Percentiles rank a stretch among this genome's conserved stretches.
phyloP scores from a whole-genome alignment of 768 basidiomycete genomes.

The Phylloporus sp. region DNA sequence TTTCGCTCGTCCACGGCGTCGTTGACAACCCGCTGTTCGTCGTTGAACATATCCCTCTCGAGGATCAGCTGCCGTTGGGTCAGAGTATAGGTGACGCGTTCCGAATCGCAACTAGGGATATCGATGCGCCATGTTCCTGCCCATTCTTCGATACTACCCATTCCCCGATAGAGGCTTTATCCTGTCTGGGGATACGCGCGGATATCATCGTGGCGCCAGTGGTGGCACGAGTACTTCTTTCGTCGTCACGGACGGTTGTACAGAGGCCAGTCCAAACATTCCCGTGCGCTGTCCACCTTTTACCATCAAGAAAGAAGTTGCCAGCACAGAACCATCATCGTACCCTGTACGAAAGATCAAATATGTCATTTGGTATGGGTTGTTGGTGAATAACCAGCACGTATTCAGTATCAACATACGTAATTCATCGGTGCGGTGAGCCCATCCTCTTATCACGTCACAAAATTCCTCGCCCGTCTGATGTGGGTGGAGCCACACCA shows the following conservation, averaged over 20 bases:
- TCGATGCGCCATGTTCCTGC: not conserved
- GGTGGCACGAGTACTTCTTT: no score
- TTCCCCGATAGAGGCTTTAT: no score
- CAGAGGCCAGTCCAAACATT: constrained; percentile 40
- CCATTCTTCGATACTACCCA: no score
- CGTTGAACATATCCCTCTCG: constrained; percentile 42
- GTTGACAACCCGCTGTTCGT: constrained; percentile 26
- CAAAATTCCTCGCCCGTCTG: no score
- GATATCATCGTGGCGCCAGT: no score
- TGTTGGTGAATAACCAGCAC: no score
- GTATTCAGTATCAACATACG: no score
- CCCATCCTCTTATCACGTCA: no score
- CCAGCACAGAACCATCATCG: constrained; percentile 19
- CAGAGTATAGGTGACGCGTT: constrained; percentile 21
- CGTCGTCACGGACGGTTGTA: constrained; percentile 49
- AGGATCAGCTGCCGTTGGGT: constrained; percentile 44
- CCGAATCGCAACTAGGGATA: constrained; percentile 1
- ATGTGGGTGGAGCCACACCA: no score
- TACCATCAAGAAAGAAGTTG: constrained; percentile 21
- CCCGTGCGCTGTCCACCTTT: constrained; percentile 18
- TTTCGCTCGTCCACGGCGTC: not conserved
- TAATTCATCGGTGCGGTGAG: no score
- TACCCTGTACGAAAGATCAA: no score
- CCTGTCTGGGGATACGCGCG: constrained; percentile 6
- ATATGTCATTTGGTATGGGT: no score